Evolutionary conservation across 139 green algal genomes (phyloP).

Genomic region (Auxenochlorella pyrenoidosa): DNA sequence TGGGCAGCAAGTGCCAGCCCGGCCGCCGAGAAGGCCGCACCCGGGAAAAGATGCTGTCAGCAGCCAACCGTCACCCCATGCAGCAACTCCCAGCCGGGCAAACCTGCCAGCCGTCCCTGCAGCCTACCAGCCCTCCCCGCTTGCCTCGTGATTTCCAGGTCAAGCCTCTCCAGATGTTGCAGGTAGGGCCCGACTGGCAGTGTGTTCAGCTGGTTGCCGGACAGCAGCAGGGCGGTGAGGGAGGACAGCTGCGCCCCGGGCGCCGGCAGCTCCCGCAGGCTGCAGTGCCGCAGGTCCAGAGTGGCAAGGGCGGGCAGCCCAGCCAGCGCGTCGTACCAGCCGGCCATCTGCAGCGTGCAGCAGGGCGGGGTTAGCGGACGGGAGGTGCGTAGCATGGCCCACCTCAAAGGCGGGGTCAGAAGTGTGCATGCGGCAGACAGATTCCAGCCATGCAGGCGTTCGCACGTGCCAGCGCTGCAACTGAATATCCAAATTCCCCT

Average conservation of each 20-base stretch:
- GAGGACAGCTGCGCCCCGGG: neutral
- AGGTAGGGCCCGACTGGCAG: conserved; percentile 4
- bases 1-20: too few species aligned
- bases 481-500: too few species aligned
- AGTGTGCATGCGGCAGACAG: neutral
- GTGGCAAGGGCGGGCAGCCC: neutral
- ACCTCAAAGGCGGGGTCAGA: too few species aligned
- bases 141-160: neutral
- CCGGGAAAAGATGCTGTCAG: too few species aligned
- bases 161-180: neutral
- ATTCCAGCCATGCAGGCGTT: too few species aligned
- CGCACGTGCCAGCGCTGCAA: too few species aligned
- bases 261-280: neutral
- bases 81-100: too few species aligned
- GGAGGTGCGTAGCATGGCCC: too few species aligned
- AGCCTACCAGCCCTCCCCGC: neutral
- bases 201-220: neutral
- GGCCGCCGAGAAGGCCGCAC: too few species aligned
- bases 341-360: neutral
- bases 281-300: neutral
- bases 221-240: neutral
- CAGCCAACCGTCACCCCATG: neutral
- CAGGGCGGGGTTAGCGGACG: neutral
- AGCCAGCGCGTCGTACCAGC: neutral
- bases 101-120: too few species aligned